Base-by-base conservation (phyloP, 2,329 filamentous ascomycete species). In the Fusarium virguliforme region DNA sequence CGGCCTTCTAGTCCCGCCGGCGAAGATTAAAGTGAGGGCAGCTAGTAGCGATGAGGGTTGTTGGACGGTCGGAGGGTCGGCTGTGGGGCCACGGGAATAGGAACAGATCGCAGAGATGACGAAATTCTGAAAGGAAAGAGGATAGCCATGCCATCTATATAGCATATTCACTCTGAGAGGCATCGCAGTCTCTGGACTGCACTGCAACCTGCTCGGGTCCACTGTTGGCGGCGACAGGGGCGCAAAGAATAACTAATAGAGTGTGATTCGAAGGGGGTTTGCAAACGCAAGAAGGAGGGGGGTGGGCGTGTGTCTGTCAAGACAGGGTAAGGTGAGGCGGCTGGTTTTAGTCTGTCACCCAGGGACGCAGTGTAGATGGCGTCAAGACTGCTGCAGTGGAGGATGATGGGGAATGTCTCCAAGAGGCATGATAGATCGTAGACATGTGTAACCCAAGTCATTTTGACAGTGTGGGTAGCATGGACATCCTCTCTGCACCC, bases 61-160 rank as follows among this genome's bases (percentile, higher is more conserved):
- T 43, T 34, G 64, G 61, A 64, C 40, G 50, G 64, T 71, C 43
- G 51, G 65, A 70, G 55, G 60, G 54, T 66, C 58, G 37, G 34
- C 58, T 41, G 69, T 72, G 74, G 65, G 72, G 65, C 68, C 30
- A 41, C 64, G 62, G 66, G 46, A 73, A 74, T 66, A 74, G 67
- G 65, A 68, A 63, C 56, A 61, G 68, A 71, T 73, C 67, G 64
- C 35, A 65, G 46, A 73, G 62, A 76, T 76, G 74, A 75, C 71
- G 67, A 75, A 75, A 74, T 59, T 57, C 59, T 58, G 62, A 65
- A 72, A 68, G 54, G 61, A 48, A 41, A 66, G 63, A 74, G 71
- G 70, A 67, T 69, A 71, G 59, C 60, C 56, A 67, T 73, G 60
- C 65, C 67, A 73, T 76, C 72, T 76, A 71, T 75, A 76, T 75